Base-by-base conservation (phyloP, 176 grass and related monocot species). In the Rhynchospora pubera region DNA sequence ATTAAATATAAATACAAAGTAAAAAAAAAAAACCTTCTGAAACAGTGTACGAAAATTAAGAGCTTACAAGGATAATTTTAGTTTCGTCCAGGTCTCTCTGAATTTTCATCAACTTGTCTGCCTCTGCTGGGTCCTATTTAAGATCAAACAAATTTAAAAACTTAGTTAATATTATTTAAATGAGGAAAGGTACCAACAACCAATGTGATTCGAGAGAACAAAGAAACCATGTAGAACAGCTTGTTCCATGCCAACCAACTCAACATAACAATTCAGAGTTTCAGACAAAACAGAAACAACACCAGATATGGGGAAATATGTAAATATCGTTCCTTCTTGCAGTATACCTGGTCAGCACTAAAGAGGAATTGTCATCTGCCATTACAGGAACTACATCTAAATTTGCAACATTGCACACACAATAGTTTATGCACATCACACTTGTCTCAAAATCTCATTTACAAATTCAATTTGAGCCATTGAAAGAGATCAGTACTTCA, bases 61-160 rank as follows among this genome's bases (percentile, higher is more conserved):
- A 48, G 87, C 87, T 93, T 91, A 99, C 97, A 26, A 99, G 89
- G 63, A 99, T 96, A 80, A 99, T 99, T 85, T 95, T 99, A 26
- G 97, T 99, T 85, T 96, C 97, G 90, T 99, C 97, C 79, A 99
- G 87, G 72, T 99, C 91, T 82, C 91, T 89, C 86, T 99, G 93
- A 58, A 99, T 96, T 93, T 99, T 96, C 71, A 91, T 84, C 82
- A 99, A 85, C 74, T 99, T 99, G 89, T 96, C 97, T 83, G 93
- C 91, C 64, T 99, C 93, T 32, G 91, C 89, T 74, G 97, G 97
- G 28, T 99, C 97, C 97, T 99, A 89, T 70, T 70, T 76, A 77
- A 91, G 60, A 85, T 2, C 34, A 68, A 57, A 48, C 14, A 80
- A 62, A 42, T 12, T 80, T 62, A 22, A 80, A n/a, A 13, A 23